Conservation (phyloP, 176 grass and related monocot species). For the Oryza meridionalis region DNA sequence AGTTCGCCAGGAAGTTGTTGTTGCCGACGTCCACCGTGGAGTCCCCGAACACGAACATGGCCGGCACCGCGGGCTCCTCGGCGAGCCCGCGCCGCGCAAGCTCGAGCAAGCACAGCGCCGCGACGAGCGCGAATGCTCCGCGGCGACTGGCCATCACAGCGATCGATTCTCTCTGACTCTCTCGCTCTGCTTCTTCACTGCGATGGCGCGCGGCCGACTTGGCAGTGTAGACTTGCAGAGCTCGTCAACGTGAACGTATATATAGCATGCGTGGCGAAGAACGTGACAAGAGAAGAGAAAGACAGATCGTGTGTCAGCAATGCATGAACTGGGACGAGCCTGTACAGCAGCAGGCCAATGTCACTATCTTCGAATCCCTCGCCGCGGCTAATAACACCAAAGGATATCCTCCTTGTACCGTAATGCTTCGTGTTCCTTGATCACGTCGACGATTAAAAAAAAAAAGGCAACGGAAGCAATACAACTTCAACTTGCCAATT, state of each 20-base stretch:
- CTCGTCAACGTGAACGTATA: neutral
- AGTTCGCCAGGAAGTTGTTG: slow-evolving; percentile 62
- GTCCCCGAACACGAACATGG: slow-evolving; percentile 87
- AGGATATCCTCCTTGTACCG: slow-evolving; percentile 14
- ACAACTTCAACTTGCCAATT: neutral
- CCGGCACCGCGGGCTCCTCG: slow-evolving; percentile 46
- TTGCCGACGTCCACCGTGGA: slow-evolving; percentile 89
- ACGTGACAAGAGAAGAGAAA: neutral
- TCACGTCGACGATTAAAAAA: neutral
- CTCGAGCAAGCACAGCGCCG: slow-evolving; percentile 33
- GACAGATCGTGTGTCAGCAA: neutral
- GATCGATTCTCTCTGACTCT: neutral
- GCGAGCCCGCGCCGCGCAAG: slow-evolving; percentile 13
- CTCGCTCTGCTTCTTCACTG: neutral
- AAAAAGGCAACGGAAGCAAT: neutral
- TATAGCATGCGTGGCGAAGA: neutral
- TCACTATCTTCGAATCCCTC: slow-evolving; percentile 27
- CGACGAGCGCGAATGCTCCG: slow-evolving; percentile 6
- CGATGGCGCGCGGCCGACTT: neutral
- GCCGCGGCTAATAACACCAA: neutral
- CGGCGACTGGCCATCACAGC: slow-evolving; percentile 5
- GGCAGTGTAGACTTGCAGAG: too few relatives aligned
- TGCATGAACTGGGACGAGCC: slow-evolving; percentile 1
- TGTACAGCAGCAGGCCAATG: neutral
- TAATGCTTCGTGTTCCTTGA: slow-evolving; percentile 21